These are phyloP conservation scores for Acanthamoeba lenticulata DNA, from an alignment of 208 protist species.

Conservation along the genomic window DNA sequence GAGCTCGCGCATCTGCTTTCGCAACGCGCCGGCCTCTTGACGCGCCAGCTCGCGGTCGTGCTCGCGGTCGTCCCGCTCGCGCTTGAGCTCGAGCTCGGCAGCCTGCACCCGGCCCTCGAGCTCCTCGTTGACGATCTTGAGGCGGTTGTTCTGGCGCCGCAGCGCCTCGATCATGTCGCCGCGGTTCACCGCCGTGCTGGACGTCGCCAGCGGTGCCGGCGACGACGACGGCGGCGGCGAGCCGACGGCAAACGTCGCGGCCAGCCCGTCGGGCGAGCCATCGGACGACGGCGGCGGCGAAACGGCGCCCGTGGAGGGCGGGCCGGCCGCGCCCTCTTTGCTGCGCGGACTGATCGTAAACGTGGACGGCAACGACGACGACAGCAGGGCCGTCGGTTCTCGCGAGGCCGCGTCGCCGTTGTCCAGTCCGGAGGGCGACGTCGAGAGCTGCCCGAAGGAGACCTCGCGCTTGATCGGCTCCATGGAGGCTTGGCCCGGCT, in stretches of 20 bases:
- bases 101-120: background rate
- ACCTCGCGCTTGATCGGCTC: background rate
- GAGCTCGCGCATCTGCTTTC: background rate
- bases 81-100: background rate
- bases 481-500: background rate
- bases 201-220: background rate
- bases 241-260: background rate
- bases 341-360: background rate
- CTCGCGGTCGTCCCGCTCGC: background rate
- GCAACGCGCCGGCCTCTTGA: background rate
- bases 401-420: background rate
- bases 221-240: background rate
- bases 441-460: background rate
- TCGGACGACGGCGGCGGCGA: background rate
- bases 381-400: too few relatives aligned
- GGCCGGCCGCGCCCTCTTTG: background rate
- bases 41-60: background rate
- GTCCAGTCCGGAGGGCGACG: too few relatives aligned
- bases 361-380: too few relatives aligned
- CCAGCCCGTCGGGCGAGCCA: background rate
- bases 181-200: background rate
- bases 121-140: constrained; percentile 12
- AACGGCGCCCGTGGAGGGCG: background rate
- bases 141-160: background rate
- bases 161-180: background rate